Evolutionary conservation across 495 filamentous ascomycete genomes (phyloP).

Genomic region (Baudoinia panamericana): DNA sequence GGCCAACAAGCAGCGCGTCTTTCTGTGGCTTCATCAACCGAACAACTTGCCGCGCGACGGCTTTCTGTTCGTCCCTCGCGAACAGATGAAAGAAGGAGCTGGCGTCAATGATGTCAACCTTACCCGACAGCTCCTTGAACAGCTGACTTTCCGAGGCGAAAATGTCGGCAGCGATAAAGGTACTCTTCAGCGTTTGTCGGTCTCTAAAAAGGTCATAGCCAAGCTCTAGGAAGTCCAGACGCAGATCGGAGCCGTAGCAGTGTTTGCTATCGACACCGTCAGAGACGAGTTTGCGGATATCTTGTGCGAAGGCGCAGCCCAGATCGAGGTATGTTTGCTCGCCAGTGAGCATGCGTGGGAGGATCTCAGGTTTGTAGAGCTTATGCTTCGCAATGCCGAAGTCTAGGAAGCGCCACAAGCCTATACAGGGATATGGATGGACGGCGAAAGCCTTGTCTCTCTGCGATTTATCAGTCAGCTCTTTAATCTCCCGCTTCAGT

Average conservation of each 20-base stretch:
- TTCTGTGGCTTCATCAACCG: slow-evolving; percentile 32
- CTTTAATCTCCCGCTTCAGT: too few relatives aligned
- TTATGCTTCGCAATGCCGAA: slow-evolving; percentile 11
- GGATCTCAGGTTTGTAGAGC: slow-evolving; percentile 14
- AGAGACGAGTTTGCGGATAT: slow-evolving; percentile 20
- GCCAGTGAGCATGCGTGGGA: slow-evolving; percentile 17
- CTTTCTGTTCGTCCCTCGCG: slow-evolving; percentile 38
- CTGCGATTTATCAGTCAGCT: slow-evolving; percentile 9
- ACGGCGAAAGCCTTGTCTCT: slow-evolving; percentile 15
- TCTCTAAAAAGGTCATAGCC: slow-evolving; percentile 41
- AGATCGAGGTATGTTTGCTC: slow-evolving; percentile 21
- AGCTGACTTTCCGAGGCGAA: slow-evolving; percentile 34
- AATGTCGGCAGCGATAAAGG: slow-evolving; percentile 41
- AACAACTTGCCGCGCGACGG: slow-evolving; percentile 35
- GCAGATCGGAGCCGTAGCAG: slow-evolving; percentile 34
- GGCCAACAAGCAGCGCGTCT: slow-evolving; percentile 38
- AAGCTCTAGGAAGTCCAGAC: slow-evolving; percentile 31
- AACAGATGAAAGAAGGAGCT: slow-evolving; percentile 50
- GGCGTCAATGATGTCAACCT: slow-evolving; percentile 44
- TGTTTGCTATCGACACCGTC: slow-evolving; percentile 22
- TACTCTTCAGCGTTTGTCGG: slow-evolving; percentile 29
- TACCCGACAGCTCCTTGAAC: slow-evolving; percentile 30
- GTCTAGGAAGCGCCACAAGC: slow-evolving; percentile 19
- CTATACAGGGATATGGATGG: slow-evolving; percentile 22
- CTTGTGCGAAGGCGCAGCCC: slow-evolving; percentile 23